Percentiles rank a stretch among this genome's conserved stretches.
Evolutionary conservation across 805 yeast species (phyloP).

Genomic region (Starmerella sirachaensis): DNA sequence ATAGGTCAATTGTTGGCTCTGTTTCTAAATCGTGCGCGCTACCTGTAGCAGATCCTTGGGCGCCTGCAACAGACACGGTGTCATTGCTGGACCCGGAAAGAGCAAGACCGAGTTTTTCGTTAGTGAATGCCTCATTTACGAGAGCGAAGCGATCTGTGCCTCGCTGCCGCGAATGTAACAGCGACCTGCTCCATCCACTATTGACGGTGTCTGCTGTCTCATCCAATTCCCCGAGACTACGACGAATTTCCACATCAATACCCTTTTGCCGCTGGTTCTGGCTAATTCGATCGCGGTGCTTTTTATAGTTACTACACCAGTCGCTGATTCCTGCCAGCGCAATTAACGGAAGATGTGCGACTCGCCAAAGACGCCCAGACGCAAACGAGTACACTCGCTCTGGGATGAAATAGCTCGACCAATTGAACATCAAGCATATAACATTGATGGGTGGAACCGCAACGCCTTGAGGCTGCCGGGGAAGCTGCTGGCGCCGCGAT

Average conservation of each 20-base stretch:
- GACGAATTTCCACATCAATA: too few species aligned
- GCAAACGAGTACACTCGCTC: constrained; percentile 1
- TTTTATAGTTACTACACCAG: too few species aligned
- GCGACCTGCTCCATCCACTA: not conserved
- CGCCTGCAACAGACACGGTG: not conserved
- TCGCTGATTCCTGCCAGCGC: too few species aligned
- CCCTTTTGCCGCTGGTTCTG: too few species aligned
- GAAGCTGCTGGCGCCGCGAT: constrained; percentile 1
- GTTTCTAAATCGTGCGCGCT: not conserved
- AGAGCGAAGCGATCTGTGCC: constrained; percentile 1
- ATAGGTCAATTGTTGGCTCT: not conserved
- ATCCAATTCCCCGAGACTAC: too few species aligned
- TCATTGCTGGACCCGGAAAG: not conserved
- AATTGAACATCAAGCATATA: not conserved
- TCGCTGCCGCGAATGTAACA: not conserved
- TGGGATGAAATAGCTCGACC: not conserved
- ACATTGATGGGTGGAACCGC: constrained; percentile 5
- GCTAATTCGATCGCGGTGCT: too few species aligned
- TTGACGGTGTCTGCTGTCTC: too few species aligned
- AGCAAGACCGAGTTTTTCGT: not conserved
- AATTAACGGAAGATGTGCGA: too few species aligned
- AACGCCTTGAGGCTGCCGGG: too few species aligned
- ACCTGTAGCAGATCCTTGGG: not conserved
- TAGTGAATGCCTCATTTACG: constrained; percentile 2
- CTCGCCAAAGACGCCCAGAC: too few species aligned